These are phyloP conservation scores for Penicillium goetzii DNA, from an alignment of 495 filamentous ascomycete genomes.

Conservation along the genomic window DNA sequence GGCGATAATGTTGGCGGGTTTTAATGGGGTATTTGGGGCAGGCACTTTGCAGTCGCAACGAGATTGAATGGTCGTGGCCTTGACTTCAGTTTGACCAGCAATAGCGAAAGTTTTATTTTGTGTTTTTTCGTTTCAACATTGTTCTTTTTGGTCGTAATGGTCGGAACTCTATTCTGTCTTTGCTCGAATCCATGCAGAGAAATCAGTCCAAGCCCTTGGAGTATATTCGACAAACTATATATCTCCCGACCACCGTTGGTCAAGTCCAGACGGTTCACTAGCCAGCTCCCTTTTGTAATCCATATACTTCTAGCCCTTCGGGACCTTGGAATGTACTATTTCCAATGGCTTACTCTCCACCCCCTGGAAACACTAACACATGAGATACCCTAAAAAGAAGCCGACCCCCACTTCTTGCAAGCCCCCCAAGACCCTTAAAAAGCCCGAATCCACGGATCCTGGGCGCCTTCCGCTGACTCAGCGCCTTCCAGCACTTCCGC, in stretches of 20 bases:
- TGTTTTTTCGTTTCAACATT: no score
- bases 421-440: neutral
- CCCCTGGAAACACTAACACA: neutral
- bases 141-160: no score
- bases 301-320: no score
- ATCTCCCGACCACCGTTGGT: neutral
- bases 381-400: neutral
- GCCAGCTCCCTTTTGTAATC: neutral
- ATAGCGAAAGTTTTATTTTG: no score
- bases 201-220: no score
- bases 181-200: no score
- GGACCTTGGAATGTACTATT: neutral
- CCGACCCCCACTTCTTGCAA: neutral
- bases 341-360: neutral
- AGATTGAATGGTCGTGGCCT: neutral
- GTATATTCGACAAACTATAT: neutral
- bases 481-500: slow-evolving; percentile 9
- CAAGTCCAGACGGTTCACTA: no score
- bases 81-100: neutral
- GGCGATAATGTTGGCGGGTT: neutral
- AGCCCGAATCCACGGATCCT: neutral
- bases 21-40: neutral
- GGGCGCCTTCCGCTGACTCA: slow-evolving; percentile 23
- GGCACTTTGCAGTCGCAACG: neutral
- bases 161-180: no score